phyloP scores from a whole-genome alignment of 495 filamentous ascomycete species.

The Tricharina praecox region DNA sequence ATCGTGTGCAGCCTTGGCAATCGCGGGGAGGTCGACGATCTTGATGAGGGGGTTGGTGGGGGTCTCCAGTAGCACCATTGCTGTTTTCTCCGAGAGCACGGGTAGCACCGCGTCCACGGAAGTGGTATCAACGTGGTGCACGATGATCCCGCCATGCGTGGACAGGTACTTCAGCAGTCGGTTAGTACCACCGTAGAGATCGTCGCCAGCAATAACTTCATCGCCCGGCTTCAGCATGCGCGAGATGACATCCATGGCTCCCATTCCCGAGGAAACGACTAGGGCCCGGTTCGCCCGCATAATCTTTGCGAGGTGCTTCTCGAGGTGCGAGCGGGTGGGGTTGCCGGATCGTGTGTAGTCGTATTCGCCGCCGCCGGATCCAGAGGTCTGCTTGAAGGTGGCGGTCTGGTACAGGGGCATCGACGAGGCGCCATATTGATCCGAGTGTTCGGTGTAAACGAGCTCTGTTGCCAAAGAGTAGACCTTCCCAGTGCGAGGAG shows the following conservation, averaged over 20 bases:
- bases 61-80: slow-evolving; percentile 92
- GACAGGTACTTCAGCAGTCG: slow-evolving; percentile 81
- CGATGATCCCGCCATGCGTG: slow-evolving; percentile 69
- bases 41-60: slow-evolving; percentile 97
- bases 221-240: slow-evolving; percentile 82
- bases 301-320: slow-evolving; percentile 94
- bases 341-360: slow-evolving; percentile 97
- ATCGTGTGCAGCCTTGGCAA: slow-evolving; percentile 57
- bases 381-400: slow-evolving; percentile 88
- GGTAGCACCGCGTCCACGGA: slow-evolving; percentile 44
- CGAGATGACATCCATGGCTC: slow-evolving; percentile 91
- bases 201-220: slow-evolving; percentile 91
- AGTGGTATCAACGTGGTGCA: slow-evolving; percentile 94
- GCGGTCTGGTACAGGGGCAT: slow-evolving; percentile 96
- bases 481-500: slow-evolving; percentile 60
- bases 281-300: slow-evolving; percentile 86
- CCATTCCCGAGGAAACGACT: slow-evolving; percentile 92
- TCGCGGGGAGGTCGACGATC: slow-evolving; percentile 74
- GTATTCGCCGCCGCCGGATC: slow-evolving; percentile 64
- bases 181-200: slow-evolving; percentile 92
- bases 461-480: slow-evolving; percentile 92
- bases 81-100: slow-evolving; percentile 60
- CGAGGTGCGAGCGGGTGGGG: slow-evolving; percentile 86
- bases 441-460: slow-evolving; percentile 84
- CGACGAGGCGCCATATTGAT: slow-evolving; percentile 90